A percentile compares a stretch with the other conserved stretches of the same genome.
These are phyloP conservation scores for Dactylellina parvicollis DNA, from an alignment of 2,329 filamentous ascomycete genomes.

Conservation along the genomic window DNA sequence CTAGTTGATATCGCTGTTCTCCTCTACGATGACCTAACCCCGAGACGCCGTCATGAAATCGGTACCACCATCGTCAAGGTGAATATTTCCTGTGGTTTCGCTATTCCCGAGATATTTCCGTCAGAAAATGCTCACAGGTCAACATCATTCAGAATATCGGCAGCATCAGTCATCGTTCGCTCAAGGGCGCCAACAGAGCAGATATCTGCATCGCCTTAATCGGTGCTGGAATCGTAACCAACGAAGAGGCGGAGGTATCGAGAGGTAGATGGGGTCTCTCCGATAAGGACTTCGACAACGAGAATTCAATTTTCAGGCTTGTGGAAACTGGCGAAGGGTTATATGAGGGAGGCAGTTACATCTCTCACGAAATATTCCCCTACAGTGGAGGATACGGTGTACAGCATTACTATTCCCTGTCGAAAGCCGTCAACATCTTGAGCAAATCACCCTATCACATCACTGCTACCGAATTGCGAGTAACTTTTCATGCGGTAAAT, in stretches of 20 bases:
- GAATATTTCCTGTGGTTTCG: background rate
- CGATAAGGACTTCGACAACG: slow-evolving; percentile 33
- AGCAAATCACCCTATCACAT: slow-evolving; percentile 45
- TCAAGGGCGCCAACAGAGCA: slow-evolving; percentile 51
- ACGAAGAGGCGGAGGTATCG: slow-evolving; percentile 38
- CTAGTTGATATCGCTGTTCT: slow-evolving; percentile 53
- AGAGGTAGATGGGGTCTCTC: slow-evolving; percentile 44
- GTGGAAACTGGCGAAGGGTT: slow-evolving; percentile 50
- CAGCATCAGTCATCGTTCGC: slow-evolving; percentile 29
- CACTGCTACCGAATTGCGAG: slow-evolving; percentile 25
- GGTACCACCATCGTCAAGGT: slow-evolving; percentile 48
- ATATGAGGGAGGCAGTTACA: slow-evolving; percentile 53
- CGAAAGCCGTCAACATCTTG: slow-evolving; percentile 46
- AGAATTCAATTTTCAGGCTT: slow-evolving; percentile 49
- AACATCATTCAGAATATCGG: slow-evolving; percentile 28
- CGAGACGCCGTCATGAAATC: slow-evolving; percentile 38
- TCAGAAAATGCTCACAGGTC: background rate
- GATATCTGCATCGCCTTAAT: slow-evolving; percentile 49
- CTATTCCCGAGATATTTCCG: background rate
- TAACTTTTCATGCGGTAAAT: slow-evolving; percentile 45
- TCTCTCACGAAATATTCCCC: slow-evolving; percentile 54
- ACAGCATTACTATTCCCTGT: slow-evolving; percentile 50
- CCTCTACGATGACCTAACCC: slow-evolving; percentile 52
- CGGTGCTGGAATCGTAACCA: slow-evolving; percentile 43
- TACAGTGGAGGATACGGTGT: slow-evolving; percentile 54